Base-by-base conservation (phyloP, 306 rosid species). In the Castanospermum australe region DNA sequence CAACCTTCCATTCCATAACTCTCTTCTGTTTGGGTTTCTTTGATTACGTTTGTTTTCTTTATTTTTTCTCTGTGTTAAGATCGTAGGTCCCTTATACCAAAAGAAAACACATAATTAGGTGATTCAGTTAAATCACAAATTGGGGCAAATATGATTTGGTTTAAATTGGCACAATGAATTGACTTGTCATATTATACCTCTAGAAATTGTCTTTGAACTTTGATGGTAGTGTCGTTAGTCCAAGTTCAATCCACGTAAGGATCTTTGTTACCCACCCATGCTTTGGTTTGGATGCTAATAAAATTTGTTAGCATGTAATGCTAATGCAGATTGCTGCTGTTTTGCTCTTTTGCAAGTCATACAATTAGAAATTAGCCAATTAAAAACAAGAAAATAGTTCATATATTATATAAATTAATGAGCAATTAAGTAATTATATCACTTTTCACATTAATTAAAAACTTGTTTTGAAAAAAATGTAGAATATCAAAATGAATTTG, bases 21-120 rank as follows among this genome's bases (percentile, higher is more conserved):
- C 71, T 48, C 70, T 64, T 56, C 32, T 55, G 44, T 48, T 78
- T 22, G 41, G 71, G 67, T 66, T n/a, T 83, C n/a, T n/a, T n/a
- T n/a, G n/a, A n/a, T n/a, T n/a, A 66, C 83, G 73, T 83, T 66
- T 47, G 6, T 6, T 78, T 78, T 83, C 41, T 83, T 83, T 73
- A 78, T 73, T 74, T 28, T 11, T 20, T 57, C 47, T 22, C 39
- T 21, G 78, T 21, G 82, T 63, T 59, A 47, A 71, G 65, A 25
- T 63, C 11, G 79, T 72, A 67, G 81, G 78, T 50, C 84, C 84
- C 73, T 48, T 79, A n/a, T n/a, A 0, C 45, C 44, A 67, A 30
- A 72, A 57, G 79, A 8, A 50, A 28, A 41, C 8, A 30, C 18
- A 15, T 30, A 35, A 55, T 72, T 56, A 56, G 47, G 77, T 67